Percentiles rank a stretch among this genome's conserved stretches.
Evolutionary conservation across 345 rosid genomes (phyloP).

Genomic region (Eucalyptus polybractea): DNA sequence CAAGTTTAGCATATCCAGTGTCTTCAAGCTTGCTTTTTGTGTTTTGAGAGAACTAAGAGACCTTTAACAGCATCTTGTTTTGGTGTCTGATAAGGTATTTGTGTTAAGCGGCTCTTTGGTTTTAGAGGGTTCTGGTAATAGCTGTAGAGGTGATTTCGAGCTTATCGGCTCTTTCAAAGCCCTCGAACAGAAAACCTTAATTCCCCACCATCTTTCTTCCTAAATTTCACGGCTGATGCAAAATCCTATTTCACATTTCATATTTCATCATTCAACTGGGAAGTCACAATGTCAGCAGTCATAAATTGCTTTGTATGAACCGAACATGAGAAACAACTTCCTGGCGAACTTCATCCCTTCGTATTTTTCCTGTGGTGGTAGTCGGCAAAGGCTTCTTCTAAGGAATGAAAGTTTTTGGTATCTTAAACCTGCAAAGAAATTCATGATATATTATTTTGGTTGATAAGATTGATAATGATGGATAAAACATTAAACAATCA

Average conservation of each 20-base stretch:
- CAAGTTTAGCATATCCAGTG: too few relatives aligned
- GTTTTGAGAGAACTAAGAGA: background rate
- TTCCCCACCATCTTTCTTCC: background rate
- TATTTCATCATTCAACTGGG: background rate
- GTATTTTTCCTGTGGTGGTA: constrained; percentile 60
- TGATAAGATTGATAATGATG: background rate
- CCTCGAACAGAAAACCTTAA: background rate
- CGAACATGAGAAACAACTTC: constrained; percentile 32
- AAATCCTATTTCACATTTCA: background rate
- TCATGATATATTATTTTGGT: background rate
- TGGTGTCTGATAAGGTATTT: background rate
- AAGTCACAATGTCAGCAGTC: background rate
- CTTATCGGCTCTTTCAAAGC: background rate
- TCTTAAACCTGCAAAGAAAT: constrained; percentile 56
- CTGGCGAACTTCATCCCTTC: constrained; percentile 44
- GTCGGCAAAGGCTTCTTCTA: constrained; percentile 64
- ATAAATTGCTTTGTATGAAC: constrained; percentile 37
- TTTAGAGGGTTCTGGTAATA: background rate
- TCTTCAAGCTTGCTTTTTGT: too few relatives aligned
- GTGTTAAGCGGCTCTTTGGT: background rate
- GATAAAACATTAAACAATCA: background rate
- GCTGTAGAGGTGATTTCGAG: background rate
- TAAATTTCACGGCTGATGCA: background rate
- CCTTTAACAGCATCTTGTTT: background rate
- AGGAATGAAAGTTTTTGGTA: constrained; percentile 42